Percentiles rank a stretch among this genome's conserved stretches.
These are phyloP conservation scores for Martiniozyma asiatica DNA, from an alignment of 1,139 yeast genomes.

Conservation along the genomic window DNA sequence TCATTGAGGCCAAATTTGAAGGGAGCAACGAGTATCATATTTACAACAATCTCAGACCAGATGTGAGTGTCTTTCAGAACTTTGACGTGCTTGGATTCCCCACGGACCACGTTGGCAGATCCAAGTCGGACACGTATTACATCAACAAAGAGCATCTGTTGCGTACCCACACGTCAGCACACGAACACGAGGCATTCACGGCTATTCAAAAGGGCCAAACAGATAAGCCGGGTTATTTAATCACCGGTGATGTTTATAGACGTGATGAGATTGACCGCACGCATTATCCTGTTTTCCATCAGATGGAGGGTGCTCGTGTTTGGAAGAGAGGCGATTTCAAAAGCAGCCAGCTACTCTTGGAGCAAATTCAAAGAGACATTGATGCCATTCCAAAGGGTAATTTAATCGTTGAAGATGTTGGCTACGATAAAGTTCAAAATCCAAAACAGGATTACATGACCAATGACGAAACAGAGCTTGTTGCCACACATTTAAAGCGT, in stretches of 20 bases:
- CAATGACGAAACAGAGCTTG: conserved; percentile 52
- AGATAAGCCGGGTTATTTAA: conserved; percentile 76
- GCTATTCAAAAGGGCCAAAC: too few species aligned
- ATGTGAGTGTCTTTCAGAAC: conserved; percentile 70
- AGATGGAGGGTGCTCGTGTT: conserved; percentile 89
- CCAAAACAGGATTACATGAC: conserved; percentile 77
- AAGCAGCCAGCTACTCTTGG: conserved; percentile 26
- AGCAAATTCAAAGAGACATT: conserved; percentile 42
- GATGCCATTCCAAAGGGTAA: conserved; percentile 57
- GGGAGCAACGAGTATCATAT: conserved; percentile 68
- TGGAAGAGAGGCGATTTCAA: conserved; percentile 45
- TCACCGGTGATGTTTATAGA: conserved; percentile 92
- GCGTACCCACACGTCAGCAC: conserved; percentile 91
- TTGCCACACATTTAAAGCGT: conserved; percentile 70
- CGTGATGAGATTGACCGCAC: conserved; percentile 92
- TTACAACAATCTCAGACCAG: conserved; percentile 73
- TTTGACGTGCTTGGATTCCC: conserved; percentile 92
- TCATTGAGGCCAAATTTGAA: conserved; percentile 58
- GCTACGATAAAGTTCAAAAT: conserved; percentile 41
- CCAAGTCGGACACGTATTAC: conserved; percentile 87
- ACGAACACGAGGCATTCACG: conserved; percentile 76
- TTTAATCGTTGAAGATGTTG: conserved; percentile 69
- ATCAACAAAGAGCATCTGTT: conserved; percentile 58
- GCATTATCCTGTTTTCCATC: conserved; percentile 96
- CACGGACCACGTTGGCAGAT: conserved; percentile 83